Evolutionary conservation across 345 rosid species (phyloP).

Genomic region (Pistacia atlantica): DNA sequence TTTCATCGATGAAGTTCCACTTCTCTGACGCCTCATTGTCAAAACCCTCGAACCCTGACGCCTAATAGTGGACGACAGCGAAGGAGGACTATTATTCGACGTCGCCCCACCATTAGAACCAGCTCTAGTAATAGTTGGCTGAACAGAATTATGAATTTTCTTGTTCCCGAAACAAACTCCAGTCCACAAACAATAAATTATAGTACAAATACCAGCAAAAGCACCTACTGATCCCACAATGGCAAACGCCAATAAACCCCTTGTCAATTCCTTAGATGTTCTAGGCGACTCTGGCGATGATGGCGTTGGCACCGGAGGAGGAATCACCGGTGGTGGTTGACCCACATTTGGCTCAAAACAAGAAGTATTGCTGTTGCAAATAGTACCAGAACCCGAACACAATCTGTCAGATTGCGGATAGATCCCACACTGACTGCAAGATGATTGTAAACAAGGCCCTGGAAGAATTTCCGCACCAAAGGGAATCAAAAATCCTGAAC

Average conservation of each 20-base stretch:
- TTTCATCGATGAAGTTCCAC: constrained; percentile 82
- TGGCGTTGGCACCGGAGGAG: constrained; percentile 17
- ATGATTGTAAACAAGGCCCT: constrained; percentile 64
- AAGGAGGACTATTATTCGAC: constrained; percentile 57
- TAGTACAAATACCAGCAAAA: constrained; percentile 58
- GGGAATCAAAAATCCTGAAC: constrained; percentile 29
- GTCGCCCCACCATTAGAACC: constrained; percentile 49
- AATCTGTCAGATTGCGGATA: constrained; percentile 43
- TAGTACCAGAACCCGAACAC: constrained; percentile 57
- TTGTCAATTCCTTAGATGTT: constrained; percentile 38
- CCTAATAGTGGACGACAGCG: constrained; percentile 66
- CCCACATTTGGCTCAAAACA: constrained; percentile 28
- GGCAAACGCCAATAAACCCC: constrained; percentile 69
- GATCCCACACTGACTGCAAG: constrained; percentile 49
- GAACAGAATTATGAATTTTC: constrained; percentile 92
- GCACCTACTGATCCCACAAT: constrained; percentile 75
- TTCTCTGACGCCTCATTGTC: constrained; percentile 82
- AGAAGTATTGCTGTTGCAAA: constrained; percentile 39
- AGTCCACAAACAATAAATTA: constrained; percentile 71
- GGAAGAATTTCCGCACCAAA: constrained; percentile 52
- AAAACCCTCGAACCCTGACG: constrained; percentile 72
- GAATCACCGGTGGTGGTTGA: constrained; percentile 2
- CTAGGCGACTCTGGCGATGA: constrained; percentile 14
- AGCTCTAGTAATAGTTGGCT: constrained; percentile 77
- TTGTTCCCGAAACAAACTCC: constrained; percentile 79